phyloP scores from a whole-genome alignment of 495 filamentous ascomycete genomes.

The Letharia columbiana region DNA sequence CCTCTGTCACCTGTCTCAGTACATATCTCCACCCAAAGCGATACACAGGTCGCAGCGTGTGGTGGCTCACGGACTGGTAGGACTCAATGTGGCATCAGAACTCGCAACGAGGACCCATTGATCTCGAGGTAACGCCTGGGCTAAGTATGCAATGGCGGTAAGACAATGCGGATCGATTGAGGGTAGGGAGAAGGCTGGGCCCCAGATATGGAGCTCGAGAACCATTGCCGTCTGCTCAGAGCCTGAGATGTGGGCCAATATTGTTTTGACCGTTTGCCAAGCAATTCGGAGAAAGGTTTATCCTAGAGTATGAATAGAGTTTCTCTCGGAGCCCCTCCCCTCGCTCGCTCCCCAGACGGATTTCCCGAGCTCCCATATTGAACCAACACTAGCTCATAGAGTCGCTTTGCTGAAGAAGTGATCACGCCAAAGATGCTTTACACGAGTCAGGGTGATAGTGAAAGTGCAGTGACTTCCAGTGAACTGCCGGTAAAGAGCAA shows the following conservation, averaged over 20 bases:
- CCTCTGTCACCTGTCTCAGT: constrained; percentile 41
- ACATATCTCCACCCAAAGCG: not conserved
- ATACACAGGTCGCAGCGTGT: not conserved
- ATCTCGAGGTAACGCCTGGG: constrained; percentile 45
- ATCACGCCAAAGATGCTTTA: no score
- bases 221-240: not conserved
- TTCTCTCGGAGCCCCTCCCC: no score
- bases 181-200: constrained; percentile 75
- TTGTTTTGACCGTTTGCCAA: not conserved
- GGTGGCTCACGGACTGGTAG: constrained; percentile 54
- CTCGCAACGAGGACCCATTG: constrained; percentile 69
- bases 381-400: no score
- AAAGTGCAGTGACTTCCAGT: not conserved
- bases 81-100: constrained; percentile 65
- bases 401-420: no score
- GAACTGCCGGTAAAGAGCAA: not conserved
- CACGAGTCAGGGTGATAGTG: not conserved
- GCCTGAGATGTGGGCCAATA: not conserved
- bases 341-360: no score
- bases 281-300: not conserved
- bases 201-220: constrained; percentile 80
- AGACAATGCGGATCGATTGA: constrained; percentile 88
- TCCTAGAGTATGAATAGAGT: not conserved
- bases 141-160: constrained; percentile 63
- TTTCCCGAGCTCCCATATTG: no score